These are phyloP conservation scores for Cornus suecica DNA, from an alignment of 148 eudicot species.

Conservation along the genomic window DNA sequence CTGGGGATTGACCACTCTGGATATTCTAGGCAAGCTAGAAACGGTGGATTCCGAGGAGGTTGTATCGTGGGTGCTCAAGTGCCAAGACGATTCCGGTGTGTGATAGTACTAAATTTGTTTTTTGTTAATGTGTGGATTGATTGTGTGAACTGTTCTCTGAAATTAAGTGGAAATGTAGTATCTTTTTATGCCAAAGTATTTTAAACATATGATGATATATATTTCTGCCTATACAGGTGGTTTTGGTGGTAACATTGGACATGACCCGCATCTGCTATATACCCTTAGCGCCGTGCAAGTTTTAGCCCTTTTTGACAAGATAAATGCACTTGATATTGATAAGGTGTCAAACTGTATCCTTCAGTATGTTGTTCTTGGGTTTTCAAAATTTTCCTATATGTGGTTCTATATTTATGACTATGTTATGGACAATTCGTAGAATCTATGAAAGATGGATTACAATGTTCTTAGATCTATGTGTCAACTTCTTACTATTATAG, in stretches of 20 bases:
- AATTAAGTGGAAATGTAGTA: neutral
- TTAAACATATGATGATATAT: conserved; percentile 8
- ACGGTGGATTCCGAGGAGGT: conserved; percentile 68
- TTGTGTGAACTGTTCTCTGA: neutral
- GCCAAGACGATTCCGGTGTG: conserved; percentile 95
- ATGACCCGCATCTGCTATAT: conserved; percentile 86
- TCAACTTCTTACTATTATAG: neutral
- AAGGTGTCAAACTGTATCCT: conserved; percentile 92
- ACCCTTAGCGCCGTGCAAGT: conserved; percentile 95
- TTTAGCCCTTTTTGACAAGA: conserved; percentile 79
- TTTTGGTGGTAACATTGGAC: conserved; percentile 91
- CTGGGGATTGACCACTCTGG: conserved; percentile 91
- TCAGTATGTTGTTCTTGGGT: neutral
- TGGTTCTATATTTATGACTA: neutral
- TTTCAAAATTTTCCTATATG: neutral
- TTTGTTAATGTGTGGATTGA: neutral
- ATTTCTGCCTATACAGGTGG: conserved; percentile 59
- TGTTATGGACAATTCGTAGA: neutral
- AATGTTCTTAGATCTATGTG: neutral
- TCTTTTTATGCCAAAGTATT: neutral
- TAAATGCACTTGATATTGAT: conserved; percentile 61
- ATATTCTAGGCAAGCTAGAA: conserved; percentile 76
- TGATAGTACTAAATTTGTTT: neutral
- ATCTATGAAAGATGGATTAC: no score
- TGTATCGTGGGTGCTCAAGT: conserved; percentile 84